phyloP scores from a whole-genome alignment of 2,329 filamentous ascomycete genomes.

The Stemphylium vesicarium region DNA sequence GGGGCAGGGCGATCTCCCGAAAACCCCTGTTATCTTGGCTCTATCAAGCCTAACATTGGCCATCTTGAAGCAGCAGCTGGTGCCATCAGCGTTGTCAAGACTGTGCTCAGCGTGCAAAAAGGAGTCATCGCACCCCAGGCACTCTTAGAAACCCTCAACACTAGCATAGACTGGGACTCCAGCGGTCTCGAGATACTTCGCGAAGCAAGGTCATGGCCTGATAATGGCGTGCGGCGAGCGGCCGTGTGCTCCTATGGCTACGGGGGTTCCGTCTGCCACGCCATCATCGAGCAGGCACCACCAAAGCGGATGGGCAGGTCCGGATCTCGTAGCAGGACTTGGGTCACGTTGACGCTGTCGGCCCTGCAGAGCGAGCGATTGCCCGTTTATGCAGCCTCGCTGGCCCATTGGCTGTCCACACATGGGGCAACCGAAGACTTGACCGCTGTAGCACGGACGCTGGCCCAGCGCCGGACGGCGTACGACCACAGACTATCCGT shows the following conservation, averaged over 20 bases:
- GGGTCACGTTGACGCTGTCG: background rate
- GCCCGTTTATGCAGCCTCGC: background rate
- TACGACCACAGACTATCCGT: slow-evolving; percentile 9
- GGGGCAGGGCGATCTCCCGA: slow-evolving; percentile 12
- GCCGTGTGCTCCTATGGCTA: slow-evolving; percentile 27
- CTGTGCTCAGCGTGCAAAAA: slow-evolving; percentile 38
- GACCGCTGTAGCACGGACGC: slow-evolving; percentile 18
- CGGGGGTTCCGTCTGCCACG: slow-evolving; percentile 23
- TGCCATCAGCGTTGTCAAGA: slow-evolving; percentile 33
- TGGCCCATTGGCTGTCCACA: background rate
- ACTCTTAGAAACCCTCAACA: slow-evolving; percentile 25
- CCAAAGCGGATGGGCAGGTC: background rate
- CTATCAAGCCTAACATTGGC: slow-evolving; percentile 44
- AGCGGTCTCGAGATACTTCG: slow-evolving; percentile 18
- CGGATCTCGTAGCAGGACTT: background rate
- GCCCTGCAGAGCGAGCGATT: background rate
- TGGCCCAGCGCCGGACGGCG: slow-evolving; percentile 14
- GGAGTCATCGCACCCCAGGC: slow-evolving; percentile 33
- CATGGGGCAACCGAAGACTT: background rate
- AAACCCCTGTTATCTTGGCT: slow-evolving; percentile 33
- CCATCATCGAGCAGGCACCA: slow-evolving; percentile 15
- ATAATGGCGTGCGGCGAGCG: slow-evolving; percentile 12
- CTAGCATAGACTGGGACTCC: slow-evolving; percentile 19
- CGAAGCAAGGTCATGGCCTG: slow-evolving; percentile 21
- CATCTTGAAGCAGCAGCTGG: slow-evolving; percentile 25